Evolutionary conservation across 2,329 filamentous ascomycete genomes (phyloP).

Genomic region (Exophiala sp.): DNA sequence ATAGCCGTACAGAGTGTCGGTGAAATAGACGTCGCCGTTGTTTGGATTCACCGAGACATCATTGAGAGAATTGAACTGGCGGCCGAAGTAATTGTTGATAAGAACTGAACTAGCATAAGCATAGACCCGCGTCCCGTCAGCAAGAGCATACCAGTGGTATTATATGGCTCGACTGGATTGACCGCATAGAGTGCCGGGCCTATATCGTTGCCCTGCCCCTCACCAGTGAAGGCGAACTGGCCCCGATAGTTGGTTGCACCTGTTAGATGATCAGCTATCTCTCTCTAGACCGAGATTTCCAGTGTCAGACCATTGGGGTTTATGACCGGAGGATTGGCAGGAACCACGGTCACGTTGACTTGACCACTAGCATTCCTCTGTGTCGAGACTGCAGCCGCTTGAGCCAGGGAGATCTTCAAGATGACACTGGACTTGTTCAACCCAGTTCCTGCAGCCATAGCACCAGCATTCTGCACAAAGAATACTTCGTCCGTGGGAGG

Average conservation of each 20-base stretch:
- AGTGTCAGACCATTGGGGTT: slow-evolving; percentile 40
- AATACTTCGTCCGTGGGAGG: slow-evolving; percentile 52
- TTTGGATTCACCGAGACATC: slow-evolving; percentile 26
- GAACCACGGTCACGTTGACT: slow-evolving; percentile 44
- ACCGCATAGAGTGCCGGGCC: slow-evolving; percentile 43
- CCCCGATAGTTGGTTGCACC: slow-evolving; percentile 51
- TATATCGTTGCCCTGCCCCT: slow-evolving; percentile 48
- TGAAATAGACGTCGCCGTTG: slow-evolving; percentile 29
- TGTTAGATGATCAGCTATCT: slow-evolving; percentile 21
- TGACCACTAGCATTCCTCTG: slow-evolving; percentile 38
- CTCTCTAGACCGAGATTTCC: slow-evolving; percentile 20
- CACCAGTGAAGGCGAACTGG: slow-evolving; percentile 49
- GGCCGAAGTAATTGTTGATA: slow-evolving; percentile 58
- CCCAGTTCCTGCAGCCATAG: slow-evolving; percentile 47
- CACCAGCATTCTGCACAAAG: slow-evolving; percentile 54
- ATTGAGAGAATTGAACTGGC: slow-evolving; percentile 35
- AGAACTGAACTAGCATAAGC: slow-evolving; percentile 37
- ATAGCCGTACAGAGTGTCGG: slow-evolving; percentile 38
- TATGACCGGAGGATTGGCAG: slow-evolving; percentile 43
- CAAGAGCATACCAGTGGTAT: slow-evolving; percentile 43
- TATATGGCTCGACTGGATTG: slow-evolving; percentile 49
- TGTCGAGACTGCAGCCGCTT: slow-evolving; percentile 39
- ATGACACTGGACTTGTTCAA: slow-evolving; percentile 52
- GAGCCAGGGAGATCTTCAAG: slow-evolving; percentile 48
- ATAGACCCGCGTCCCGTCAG: not conserved